phyloP scores from a whole-genome alignment of 2,329 filamentous ascomycete species.

The Fusarium piperis region DNA sequence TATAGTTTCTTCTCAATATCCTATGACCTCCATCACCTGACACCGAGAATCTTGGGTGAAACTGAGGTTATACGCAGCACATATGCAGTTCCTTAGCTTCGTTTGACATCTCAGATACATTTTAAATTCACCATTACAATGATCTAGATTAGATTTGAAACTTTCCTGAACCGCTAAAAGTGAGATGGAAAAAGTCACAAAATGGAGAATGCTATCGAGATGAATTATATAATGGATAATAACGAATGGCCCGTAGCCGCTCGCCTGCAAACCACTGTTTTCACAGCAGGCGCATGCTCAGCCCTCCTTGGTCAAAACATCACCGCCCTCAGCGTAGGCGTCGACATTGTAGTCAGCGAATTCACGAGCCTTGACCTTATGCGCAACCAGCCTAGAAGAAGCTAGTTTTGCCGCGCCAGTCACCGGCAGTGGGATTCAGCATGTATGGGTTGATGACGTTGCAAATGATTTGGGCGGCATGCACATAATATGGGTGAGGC shows the following conservation, averaged over 20 bases:
- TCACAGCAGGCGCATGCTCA: not conserved
- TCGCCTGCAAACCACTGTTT: not conserved
- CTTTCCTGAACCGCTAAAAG: not conserved
- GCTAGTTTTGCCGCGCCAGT: constrained; percentile 46
- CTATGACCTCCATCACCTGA: too few relatives aligned
- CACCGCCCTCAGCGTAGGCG: constrained; percentile 25
- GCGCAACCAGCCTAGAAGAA: constrained; percentile 55
- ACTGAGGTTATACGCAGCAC: too few relatives aligned
- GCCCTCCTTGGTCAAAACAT: constrained; percentile 2
- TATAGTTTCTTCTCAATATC: too few relatives aligned
- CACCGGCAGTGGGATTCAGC: constrained; percentile 41
- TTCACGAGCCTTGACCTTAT: constrained; percentile 50
- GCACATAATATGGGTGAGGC: constrained; percentile 46
- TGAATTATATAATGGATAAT: not conserved
- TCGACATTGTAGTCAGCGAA: constrained; percentile 50
- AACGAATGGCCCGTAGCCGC: not conserved
- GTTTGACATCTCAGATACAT: too few relatives aligned
- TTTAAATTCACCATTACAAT: not conserved
- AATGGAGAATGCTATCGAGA: not conserved
- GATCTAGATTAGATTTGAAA: not conserved
- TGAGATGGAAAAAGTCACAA: not conserved
- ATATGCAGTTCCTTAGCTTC: too few relatives aligned
- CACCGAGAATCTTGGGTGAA: too few relatives aligned
- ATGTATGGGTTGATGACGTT: constrained; percentile 42
- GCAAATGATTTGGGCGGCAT: constrained; percentile 36